Evolutionary conservation across 306 rosid genomes (phyloP).

Genomic region (Inga laurina): DNA sequence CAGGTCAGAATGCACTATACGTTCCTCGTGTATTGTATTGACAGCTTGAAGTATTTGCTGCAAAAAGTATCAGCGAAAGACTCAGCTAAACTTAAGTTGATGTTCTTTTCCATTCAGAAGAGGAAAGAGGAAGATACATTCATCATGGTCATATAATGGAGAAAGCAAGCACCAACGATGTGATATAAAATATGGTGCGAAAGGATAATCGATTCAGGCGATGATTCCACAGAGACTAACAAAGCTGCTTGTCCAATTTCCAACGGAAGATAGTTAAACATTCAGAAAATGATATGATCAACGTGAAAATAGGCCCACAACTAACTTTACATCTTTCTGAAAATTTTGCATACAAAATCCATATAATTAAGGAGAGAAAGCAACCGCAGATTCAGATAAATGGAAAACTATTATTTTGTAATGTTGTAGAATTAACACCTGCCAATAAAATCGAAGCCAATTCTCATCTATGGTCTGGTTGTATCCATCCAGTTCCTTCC

Average conservation of each 20-base stretch:
- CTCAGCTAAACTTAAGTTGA: conserved; percentile 12
- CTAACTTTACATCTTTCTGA: background rate
- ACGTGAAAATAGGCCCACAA: background rate
- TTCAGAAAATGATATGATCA: conserved; percentile 14
- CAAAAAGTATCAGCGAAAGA: conserved; percentile 29
- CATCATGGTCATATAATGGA: conserved; percentile 12
- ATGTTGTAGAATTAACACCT: conserved; percentile 50
- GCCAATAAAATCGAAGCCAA: conserved; percentile 99
- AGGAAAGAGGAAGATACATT: background rate
- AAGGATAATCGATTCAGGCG: background rate
- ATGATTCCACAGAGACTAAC: conserved; percentile 2
- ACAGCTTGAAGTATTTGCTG: conserved; percentile 97
- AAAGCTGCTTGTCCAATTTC: background rate
- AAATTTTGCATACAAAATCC: conserved; percentile 1
- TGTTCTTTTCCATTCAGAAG: background rate
- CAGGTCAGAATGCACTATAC: conserved; percentile 94
- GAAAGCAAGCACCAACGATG: background rate
- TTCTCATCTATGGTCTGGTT: conserved; percentile 72
- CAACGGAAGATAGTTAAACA: conserved; percentile 7
- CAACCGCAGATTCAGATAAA: conserved; percentile 32
- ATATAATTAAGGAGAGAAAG: conserved; percentile 2
- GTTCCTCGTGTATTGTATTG: conserved; percentile 91
- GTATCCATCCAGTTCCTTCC: conserved; percentile 76
- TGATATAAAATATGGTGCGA: conserved; percentile 2
- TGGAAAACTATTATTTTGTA: conserved; percentile 7